Evolutionary conservation across 2,329 filamentous ascomycete species (phyloP).

Genomic region (Zymoseptoria ardabiliae): DNA sequence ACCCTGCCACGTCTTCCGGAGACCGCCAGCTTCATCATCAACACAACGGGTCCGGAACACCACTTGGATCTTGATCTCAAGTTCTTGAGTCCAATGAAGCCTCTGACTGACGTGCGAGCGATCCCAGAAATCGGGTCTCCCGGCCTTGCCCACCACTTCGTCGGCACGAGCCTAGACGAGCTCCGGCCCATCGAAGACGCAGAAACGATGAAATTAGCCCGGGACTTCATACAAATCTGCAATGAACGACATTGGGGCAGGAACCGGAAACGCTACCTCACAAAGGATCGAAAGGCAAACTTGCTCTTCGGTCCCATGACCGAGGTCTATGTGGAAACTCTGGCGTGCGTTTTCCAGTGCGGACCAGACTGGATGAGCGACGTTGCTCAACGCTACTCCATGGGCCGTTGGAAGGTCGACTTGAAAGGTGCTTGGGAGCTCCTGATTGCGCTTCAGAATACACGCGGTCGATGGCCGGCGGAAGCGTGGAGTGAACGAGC

Average conservation of each 20-base stretch:
- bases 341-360: constrained; percentile 35
- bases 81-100: constrained; percentile 29
- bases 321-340: constrained; percentile 37
- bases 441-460: constrained; percentile 33
- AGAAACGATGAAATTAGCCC: constrained; percentile 25
- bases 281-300: constrained; percentile 25
- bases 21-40: constrained; percentile 13
- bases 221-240: constrained; percentile 31
- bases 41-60: constrained; percentile 30
- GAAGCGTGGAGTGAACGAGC: constrained; percentile 23
- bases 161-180: background rate
- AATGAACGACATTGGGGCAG: constrained; percentile 22
- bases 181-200: constrained; percentile 11
- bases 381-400: constrained; percentile 27
- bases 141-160: background rate
- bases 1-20: constrained; percentile 24
- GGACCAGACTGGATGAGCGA: constrained; percentile 35
- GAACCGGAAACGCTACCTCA: constrained; percentile 28
- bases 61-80: constrained; percentile 35
- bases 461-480: constrained; percentile 26
- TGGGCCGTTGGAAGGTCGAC: constrained; percentile 27
- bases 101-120: constrained; percentile 1
- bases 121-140: background rate
- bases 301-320: constrained; percentile 32
- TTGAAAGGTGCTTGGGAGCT: constrained; percentile 25